Base-by-base conservation (phyloP, 1,139 yeast genomes). In the Blastobotrys proliferans region DNA sequence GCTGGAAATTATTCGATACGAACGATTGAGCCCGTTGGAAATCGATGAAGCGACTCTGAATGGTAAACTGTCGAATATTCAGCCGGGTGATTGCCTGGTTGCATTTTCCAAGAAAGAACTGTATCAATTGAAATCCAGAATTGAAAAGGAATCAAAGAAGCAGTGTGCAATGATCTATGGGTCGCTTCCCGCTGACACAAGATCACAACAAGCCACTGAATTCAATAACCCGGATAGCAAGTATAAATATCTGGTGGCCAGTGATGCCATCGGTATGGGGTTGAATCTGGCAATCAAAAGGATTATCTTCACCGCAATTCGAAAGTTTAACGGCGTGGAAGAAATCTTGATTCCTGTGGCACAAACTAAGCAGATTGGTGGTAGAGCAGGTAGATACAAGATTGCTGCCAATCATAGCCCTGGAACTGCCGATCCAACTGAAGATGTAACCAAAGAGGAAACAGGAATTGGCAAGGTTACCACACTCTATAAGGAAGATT, bases 201-300 rank as follows among this genome's bases (percentile, higher is more conserved):
- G 98, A 52, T 77, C 90, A 1, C 77, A 79, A 51, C 97, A 92
- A 57, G 96, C 97, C 0, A 65, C 70, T 26, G 70, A 77, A 33
- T 92, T 92, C 62, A 92, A 92, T 56, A 63, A 62, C 38, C 67
- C 68, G 0, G 66, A 62, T 18, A 94, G 94, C 2, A 74, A 76
- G 35, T 83, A 79, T 50, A 94, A 90, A 55, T 74, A 84, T 18
- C 68, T 92, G 36, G 86, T 92, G 3, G 97, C 98, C 0, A 85
- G 97, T 0, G 98, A 92, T 67, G 99, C 99, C 0, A 79, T 92
- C 46, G 98, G 98, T 2, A 92, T 92, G 97, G 99, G 99, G 0
- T 71, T 92, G 42, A 92, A 92, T 57, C 70, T 92, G 55, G 81
- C 83, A 20, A 88, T 92, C 51, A 79, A 81, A 48, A 68, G 98